phyloP scores from a whole-genome alignment of 306 rosid genomes.

The Cucumis melo region DNA sequence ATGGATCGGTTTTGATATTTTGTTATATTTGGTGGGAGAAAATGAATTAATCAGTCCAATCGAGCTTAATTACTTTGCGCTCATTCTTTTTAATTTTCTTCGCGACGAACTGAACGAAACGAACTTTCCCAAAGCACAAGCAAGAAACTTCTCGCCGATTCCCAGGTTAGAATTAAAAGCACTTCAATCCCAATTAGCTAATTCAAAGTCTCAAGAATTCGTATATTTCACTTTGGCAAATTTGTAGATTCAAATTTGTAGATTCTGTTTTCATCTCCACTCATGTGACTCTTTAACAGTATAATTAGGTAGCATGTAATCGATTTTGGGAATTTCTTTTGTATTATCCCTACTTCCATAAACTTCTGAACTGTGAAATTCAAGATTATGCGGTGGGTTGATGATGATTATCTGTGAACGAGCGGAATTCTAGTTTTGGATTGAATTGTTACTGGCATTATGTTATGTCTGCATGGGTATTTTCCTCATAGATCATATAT shows the following conservation, averaged over 20 bases:
- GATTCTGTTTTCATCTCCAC: background rate
- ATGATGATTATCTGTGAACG: background rate
- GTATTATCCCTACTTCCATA: background rate
- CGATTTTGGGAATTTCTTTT: background rate
- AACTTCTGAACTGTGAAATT: background rate
- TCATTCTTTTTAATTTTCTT: background rate
- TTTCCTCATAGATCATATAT: background rate
- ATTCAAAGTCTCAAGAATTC: background rate
- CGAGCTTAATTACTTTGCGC: background rate
- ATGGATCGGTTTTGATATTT: too few relatives aligned
- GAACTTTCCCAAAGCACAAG: background rate
- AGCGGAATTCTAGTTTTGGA: background rate
- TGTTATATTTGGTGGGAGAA: too few relatives aligned
- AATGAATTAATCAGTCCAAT: background rate
- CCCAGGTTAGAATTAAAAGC: background rate
- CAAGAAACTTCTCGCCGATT: background rate
- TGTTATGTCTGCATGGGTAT: background rate
- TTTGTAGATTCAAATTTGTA: background rate
- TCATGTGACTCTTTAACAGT: background rate
- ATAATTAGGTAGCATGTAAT: background rate
- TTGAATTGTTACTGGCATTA: background rate
- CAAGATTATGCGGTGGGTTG: background rate
- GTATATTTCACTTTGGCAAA: background rate
- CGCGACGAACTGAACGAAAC: background rate
- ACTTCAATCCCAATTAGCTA: background rate